A percentile compares a stretch with the other conserved stretches of the same genome.
phyloP scores from a whole-genome alignment of 345 rosid species.

The Pseudoturritis turrita region DNA sequence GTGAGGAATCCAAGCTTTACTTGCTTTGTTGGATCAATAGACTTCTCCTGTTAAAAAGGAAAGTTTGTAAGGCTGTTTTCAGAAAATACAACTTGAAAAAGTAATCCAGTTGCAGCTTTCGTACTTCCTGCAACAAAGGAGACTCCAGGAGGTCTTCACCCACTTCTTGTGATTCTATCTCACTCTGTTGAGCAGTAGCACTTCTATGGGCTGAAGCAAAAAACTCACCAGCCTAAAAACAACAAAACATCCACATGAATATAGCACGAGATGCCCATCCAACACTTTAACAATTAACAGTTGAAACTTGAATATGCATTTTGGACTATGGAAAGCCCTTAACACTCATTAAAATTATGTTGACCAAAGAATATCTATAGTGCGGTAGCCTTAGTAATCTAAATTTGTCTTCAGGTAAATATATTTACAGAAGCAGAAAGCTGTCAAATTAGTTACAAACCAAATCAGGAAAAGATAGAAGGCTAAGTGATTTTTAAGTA shows the following conservation, averaged over 20 bases:
- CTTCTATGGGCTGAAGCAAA: conserved; percentile 69
- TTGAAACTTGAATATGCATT: neutral
- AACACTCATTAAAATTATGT: neutral
- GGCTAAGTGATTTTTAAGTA: neutral
- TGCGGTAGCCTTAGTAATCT: neutral
- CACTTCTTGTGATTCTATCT: conserved; percentile 49
- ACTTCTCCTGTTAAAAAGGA: conserved; percentile 45
- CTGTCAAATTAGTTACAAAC: neutral
- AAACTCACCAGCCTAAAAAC: conserved; percentile 68
- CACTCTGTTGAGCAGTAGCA: conserved; percentile 76
- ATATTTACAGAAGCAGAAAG: neutral
- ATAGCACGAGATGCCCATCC: neutral
- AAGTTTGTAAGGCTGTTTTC: neutral
- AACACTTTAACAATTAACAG: neutral
- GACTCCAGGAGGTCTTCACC: conserved; percentile 64
- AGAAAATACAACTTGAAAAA: conserved; percentile 6
- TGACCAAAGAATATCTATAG: neutral
- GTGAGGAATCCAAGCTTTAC: conserved; percentile 80
- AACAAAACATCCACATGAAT: conserved; percentile 7
- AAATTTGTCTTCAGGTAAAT: neutral
- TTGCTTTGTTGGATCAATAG: conserved; percentile 74
- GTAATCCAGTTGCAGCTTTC: neutral
- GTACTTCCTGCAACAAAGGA: conserved; percentile 61
- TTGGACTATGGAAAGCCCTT: neutral
- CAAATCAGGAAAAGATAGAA: neutral